Evolutionary conservation across 2,329 filamentous ascomycete genomes (phyloP).

Genomic region (Keithomyces neogunnii): DNA sequence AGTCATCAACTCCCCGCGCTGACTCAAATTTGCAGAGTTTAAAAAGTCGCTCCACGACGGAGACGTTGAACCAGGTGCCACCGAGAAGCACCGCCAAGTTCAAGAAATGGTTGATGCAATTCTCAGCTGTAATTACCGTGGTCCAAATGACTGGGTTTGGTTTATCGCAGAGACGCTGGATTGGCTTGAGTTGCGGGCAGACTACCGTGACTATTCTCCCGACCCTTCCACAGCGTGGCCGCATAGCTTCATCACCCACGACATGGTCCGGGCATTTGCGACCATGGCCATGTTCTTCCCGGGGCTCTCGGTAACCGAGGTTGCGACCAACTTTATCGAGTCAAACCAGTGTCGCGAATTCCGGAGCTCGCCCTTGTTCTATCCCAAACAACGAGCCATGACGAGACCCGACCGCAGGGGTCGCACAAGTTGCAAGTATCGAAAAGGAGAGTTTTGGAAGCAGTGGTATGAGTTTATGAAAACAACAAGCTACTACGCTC

Average conservation of each 20-base stretch:
- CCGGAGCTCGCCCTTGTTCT: constrained; percentile 12
- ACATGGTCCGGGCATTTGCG: constrained; percentile 16
- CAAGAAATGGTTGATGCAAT: constrained; percentile 12
- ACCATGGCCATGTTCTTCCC: constrained; percentile 20
- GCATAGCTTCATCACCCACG: constrained; percentile 16
- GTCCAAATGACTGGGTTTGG: constrained; percentile 15
- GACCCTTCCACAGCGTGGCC: constrained; percentile 15
- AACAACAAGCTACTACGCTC: constrained; percentile 8
- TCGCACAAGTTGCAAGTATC: constrained; percentile 16
- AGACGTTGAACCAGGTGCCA: constrained; percentile 18
- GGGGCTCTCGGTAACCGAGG: not conserved
- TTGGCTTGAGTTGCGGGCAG: constrained; percentile 14
- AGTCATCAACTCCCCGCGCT: not conserved
- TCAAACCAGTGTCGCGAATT: constrained; percentile 11
- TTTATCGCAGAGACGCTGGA: constrained; percentile 14
- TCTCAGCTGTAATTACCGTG: constrained; percentile 7
- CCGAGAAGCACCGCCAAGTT: constrained; percentile 10
- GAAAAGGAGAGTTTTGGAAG: constrained; percentile 13
- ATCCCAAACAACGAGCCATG: constrained; percentile 12
- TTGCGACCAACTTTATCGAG: constrained; percentile 12
- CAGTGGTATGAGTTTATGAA: constrained; percentile 14
- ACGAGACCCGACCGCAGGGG: constrained; percentile 13
- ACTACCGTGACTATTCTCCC: constrained; percentile 9
- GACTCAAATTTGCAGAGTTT: constrained; percentile 6
- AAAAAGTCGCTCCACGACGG: constrained; percentile 18